Percentiles rank a stretch among this genome's conserved stretches.
Conservation (phyloP, 768 basidiomycete genomes). For the Pholiota molesta region DNA sequence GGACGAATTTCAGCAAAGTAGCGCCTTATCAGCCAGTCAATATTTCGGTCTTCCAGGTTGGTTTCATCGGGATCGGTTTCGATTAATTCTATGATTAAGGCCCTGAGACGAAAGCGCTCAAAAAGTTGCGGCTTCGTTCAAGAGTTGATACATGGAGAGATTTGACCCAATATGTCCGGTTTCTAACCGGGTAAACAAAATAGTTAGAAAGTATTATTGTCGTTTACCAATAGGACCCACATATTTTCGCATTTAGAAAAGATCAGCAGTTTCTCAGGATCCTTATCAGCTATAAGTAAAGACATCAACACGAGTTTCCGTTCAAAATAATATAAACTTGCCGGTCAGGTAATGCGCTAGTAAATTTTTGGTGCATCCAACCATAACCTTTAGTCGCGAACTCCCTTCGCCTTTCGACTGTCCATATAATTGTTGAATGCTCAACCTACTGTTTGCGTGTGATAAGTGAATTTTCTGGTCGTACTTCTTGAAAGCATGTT, state of each 20-base stretch:
- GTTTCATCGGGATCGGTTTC: constrained; percentile 33
- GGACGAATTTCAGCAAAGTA: constrained; percentile 36
- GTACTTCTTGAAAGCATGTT: constrained; percentile 46
- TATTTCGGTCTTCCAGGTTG: constrained; percentile 39
- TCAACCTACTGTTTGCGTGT: constrained; percentile 26
- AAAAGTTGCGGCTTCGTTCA: constrained; percentile 50
- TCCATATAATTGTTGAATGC: constrained; percentile 41
- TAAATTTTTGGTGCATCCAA: constrained; percentile 22
- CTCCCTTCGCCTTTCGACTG: constrained; percentile 21
- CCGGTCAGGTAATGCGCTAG: constrained; percentile 27
- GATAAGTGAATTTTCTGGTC: constrained; percentile 31
- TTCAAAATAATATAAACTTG: constrained; percentile 12
- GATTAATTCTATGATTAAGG: constrained; percentile 48
- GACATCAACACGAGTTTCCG: not conserved
- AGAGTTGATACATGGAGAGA: constrained; percentile 50
- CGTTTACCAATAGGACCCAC: not conserved
- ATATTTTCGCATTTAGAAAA: constrained; percentile 14
- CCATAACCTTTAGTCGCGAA: constrained; percentile 16
- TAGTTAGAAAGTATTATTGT: not conserved
- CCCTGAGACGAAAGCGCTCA: constrained; percentile 50
- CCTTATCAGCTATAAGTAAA: constrained; percentile 18
- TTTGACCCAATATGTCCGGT: constrained; percentile 46
- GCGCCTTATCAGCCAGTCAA: constrained; percentile 50
- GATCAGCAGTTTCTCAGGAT: constrained; percentile 22
- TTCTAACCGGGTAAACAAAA: constrained; percentile 24